Conservation (phyloP, 164 flowering plant species). For the Vitis riparia region DNA sequence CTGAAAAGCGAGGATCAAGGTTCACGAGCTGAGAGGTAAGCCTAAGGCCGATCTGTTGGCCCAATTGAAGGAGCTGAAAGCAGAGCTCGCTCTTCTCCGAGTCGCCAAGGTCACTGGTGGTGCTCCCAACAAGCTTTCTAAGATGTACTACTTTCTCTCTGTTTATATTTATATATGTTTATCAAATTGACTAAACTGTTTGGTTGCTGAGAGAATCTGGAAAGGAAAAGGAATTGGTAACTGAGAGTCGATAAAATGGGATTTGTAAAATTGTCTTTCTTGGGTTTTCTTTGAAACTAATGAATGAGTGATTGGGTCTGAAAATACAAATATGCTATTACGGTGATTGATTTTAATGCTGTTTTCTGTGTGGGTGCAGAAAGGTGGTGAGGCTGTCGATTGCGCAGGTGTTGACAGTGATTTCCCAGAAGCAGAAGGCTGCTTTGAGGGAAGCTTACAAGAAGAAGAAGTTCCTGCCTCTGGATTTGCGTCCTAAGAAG, state of each 20-base stretch:
- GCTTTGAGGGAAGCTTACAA: constrained; percentile 62
- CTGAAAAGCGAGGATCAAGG: constrained; percentile 26
- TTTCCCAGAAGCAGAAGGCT: constrained; percentile 61
- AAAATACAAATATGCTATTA: background rate
- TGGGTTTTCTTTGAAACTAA: background rate
- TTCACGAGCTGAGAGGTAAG: constrained; percentile 23
- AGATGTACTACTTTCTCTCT: constrained; percentile 39
- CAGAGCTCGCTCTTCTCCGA: constrained; percentile 56
- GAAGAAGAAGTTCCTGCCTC: constrained; percentile 65
- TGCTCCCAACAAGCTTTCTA: constrained; percentile 77
- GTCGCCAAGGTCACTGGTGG: constrained; percentile 78
- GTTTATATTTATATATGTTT: background rate
- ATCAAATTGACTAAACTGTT: background rate
- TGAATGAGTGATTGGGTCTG: background rate
- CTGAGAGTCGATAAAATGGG: background rate
- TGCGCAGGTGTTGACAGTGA: constrained; percentile 64
- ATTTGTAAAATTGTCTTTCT: background rate
- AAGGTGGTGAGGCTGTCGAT: constrained; percentile 70
- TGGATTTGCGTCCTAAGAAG: constrained; percentile 75
- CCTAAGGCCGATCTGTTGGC: constrained; percentile 12
- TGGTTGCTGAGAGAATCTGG: no score
- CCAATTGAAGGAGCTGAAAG: constrained; percentile 49
- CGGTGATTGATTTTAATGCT: background rate
- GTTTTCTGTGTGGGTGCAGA: constrained; percentile 32
- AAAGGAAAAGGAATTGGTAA: no score